Percentiles rank a stretch among this genome's conserved stretches.
These are phyloP conservation scores for Striga asiatica DNA, from an alignment of 257 asterid genomes.

Conservation along the genomic window DNA sequence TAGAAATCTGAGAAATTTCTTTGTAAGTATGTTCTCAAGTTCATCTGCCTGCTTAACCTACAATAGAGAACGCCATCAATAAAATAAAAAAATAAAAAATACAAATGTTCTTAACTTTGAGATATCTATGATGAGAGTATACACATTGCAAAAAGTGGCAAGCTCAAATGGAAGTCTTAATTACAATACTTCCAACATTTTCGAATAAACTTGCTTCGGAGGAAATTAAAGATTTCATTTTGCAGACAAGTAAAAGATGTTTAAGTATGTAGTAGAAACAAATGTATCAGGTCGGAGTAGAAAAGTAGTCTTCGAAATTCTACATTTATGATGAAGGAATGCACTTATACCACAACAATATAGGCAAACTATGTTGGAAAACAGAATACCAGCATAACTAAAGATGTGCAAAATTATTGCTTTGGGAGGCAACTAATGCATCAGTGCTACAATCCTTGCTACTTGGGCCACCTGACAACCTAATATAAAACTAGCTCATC, in stretches of 20 bases:
- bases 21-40: constrained; percentile 91
- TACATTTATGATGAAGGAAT: too few relatives aligned
- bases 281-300: too few relatives aligned
- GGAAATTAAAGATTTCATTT: background rate
- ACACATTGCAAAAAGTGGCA: background rate
- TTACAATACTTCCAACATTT: too few relatives aligned
- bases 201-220: too few relatives aligned
- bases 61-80: constrained; percentile 11
- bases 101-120: constrained; percentile 8
- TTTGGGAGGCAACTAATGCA: background rate
- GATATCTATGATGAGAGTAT: constrained; percentile 2
- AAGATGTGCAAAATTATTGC: too few relatives aligned
- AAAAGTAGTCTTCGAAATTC: too few relatives aligned
- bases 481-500: too few relatives aligned
- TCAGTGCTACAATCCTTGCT: background rate
- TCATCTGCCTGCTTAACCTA: constrained; percentile 98
- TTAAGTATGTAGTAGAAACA: background rate
- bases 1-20: constrained; percentile 89
- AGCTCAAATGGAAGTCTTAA: constrained; percentile 1
- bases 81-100: background rate
- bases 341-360: too few relatives aligned
- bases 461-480: too few relatives aligned
- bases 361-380: too few relatives aligned
- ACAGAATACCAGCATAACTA: too few relatives aligned
- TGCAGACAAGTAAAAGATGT: background rate